Base-by-base conservation (phyloP, 140 eudicot genomes). In the Anethum foeniculum region DNA sequence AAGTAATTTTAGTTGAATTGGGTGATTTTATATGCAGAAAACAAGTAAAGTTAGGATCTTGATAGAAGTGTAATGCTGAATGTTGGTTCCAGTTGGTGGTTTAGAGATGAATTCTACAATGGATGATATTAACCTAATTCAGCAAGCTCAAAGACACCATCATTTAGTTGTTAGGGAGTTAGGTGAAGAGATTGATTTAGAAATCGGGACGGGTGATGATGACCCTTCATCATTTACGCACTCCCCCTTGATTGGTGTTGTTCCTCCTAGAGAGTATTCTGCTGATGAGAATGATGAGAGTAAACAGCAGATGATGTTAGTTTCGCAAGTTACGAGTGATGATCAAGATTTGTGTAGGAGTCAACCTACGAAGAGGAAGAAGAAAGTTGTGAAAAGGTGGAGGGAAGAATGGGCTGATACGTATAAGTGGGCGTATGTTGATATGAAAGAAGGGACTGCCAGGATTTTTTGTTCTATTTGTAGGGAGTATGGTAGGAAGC, bases 351-450 rank as follows among this genome's bases (percentile, higher is more conserved):
- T 90, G 79, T 82, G 88, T 19, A 90, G 89, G 78, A 65, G 87
- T 21, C 89, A 85, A 41, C 88, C 93, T 0, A 89, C 60, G 12
- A 94, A 94, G 80, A 81, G 96, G 90, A 94, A 94, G 81, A 94
- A 94, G 86, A 94, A 90, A 65, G 99, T 94, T 80, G 99, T 94
- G 38, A 94, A 94, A 83, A 85, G 97, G 72, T 94, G 99, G 99
- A 86, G 99, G 82, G 99, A 94, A 81, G 99, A 94, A 83, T 94
- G 99, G 99, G 99, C 99, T 2, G 99, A 94, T 83, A 92, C 99
- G 32, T 94, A 94, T 83, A 94, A 94, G 85, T 94, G 99, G 99
- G 97, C 99, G 0, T 94, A 94, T 87, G 99, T 94, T 25, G 99
- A 94, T 85, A 86, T 94, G 78, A 94, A 94, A 83, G 99, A 94